Conservation (phyloP, 2,329 filamentous ascomycete genomes). For the Cladosporium sphaerospermum region DNA sequence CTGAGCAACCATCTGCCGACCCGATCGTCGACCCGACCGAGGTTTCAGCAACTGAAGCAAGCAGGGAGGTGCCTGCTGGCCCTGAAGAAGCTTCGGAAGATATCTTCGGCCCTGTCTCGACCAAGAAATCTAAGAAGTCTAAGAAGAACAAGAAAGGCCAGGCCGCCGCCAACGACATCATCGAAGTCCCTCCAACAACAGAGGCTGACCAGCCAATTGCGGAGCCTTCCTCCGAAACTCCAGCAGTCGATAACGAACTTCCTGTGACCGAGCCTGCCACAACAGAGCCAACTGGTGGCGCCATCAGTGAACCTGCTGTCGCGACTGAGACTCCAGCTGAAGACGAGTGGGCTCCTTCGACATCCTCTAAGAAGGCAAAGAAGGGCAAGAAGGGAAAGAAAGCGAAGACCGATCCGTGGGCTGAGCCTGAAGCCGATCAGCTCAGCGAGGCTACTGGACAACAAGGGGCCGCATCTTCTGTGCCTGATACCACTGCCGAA, state of each 20-base stretch:
- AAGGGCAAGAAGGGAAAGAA: slow-evolving; percentile 24
- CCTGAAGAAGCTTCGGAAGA: slow-evolving; percentile 6
- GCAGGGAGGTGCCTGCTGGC: slow-evolving; percentile 4
- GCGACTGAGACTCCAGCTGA: slow-evolving; percentile 7
- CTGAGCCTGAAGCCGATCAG: slow-evolving; percentile 10
- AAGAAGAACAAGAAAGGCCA: slow-evolving; percentile 25
- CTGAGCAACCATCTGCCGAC: too few relatives aligned
- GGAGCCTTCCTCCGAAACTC: not conserved
- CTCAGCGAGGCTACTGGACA: not conserved
- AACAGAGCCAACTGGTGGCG: not conserved
- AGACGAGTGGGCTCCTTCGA: slow-evolving; percentile 12
- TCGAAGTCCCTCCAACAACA: not conserved
- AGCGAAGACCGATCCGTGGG: slow-evolving; percentile 12
- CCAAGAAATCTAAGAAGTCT: slow-evolving; percentile 20
- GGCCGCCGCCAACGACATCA: not conserved
- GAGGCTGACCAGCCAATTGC: not conserved
- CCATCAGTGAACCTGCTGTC: not conserved
- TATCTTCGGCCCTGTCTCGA: slow-evolving; percentile 7
- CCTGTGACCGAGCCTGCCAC: not conserved
- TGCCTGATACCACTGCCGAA: not conserved
- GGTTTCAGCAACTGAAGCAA: not conserved
- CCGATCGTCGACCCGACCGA: not conserved
- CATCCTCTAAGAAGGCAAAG: slow-evolving; percentile 24
- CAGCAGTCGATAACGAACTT: not conserved
- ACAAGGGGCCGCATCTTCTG: not conserved